Conservation (phyloP, 169 alveolate species). For the Cyclospora cayetanensis region DNA sequence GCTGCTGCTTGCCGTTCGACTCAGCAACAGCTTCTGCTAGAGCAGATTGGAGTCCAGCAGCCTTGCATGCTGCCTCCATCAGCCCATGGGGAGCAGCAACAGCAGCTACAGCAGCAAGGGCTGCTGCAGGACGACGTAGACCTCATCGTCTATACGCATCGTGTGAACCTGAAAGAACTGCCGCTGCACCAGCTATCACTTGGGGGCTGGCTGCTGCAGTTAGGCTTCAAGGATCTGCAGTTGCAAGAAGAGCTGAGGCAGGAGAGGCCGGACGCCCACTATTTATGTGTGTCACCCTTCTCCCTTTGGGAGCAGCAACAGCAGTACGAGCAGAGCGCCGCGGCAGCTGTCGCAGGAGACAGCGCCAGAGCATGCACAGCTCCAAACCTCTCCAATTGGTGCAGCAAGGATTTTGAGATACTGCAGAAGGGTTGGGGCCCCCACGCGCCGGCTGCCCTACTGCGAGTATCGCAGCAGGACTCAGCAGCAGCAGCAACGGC, state of each 20-base stretch:
- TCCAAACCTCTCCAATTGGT: background rate
- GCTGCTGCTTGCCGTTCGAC: constrained; percentile 45
- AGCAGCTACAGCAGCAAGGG: constrained; percentile 37
- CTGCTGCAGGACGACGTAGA: constrained; percentile 16
- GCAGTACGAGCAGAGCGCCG: background rate
- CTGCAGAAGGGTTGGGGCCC: constrained; percentile 21
- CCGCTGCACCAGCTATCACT: constrained; percentile 38
- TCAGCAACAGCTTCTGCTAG: constrained; percentile 21
- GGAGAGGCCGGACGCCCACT: constrained; percentile 26
- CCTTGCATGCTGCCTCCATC: background rate
- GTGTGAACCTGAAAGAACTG: background rate
- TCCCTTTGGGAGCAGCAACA: background rate
- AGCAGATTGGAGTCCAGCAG: constrained; percentile 8
- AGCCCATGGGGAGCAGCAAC: background rate
- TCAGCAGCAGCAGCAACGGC: constrained; percentile 24
- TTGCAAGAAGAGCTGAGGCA: background rate
- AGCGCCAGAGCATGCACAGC: background rate
- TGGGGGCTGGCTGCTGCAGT: constrained; percentile 9
- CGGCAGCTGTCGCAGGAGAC: constrained; percentile 7
- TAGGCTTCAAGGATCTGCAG: background rate
- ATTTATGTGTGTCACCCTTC: background rate
- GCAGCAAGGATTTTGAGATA: background rate
- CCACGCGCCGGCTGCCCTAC: constrained; percentile 27
- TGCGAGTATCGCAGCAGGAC: constrained; percentile 41
- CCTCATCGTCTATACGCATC: constrained; percentile 6